phyloP scores from a whole-genome alignment of 2,329 filamentous ascomycete species.

The Epichloe brachyelytri region DNA sequence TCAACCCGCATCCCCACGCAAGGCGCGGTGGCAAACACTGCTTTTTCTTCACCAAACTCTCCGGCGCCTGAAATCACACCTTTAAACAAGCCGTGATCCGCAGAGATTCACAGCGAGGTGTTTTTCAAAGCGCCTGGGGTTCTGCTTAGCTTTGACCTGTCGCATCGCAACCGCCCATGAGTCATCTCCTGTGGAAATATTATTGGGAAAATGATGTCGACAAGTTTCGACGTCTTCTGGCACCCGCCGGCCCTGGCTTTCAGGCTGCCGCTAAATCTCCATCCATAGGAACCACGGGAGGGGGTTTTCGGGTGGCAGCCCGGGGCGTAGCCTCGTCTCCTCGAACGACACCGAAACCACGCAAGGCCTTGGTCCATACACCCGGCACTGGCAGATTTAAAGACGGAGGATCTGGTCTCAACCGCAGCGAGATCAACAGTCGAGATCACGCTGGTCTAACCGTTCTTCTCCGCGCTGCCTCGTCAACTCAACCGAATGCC shows the following conservation, averaged over 20 bases:
- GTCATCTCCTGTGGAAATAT: slow-evolving; percentile 90
- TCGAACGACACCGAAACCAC: slow-evolving; percentile 33
- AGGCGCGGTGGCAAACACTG: background rate
- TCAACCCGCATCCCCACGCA: background rate
- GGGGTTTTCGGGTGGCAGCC: slow-evolving; percentile 23
- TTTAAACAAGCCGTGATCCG: slow-evolving; percentile 89
- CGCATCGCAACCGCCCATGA: slow-evolving; percentile 51
- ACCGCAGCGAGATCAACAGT: slow-evolving; percentile 64
- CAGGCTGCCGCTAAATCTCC: slow-evolving; percentile 43
- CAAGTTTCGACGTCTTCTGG: slow-evolving; percentile 79
- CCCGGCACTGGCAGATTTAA: slow-evolving; percentile 30
- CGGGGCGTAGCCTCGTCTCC: slow-evolving; percentile 37
- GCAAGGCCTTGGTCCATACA: slow-evolving; percentile 39
- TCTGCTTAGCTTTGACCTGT: background rate
- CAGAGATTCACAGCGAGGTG: slow-evolving; percentile 82
- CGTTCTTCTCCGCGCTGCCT: slow-evolving; percentile 70
- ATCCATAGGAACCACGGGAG: slow-evolving; percentile 23
- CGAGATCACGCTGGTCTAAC: slow-evolving; percentile 74
- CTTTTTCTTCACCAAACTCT: slow-evolving; percentile 7
- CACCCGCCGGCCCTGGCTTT: slow-evolving; percentile 49
- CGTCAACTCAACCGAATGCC: slow-evolving; percentile 57
- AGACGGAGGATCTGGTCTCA: slow-evolving; percentile 28
- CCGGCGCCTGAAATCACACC: slow-evolving; percentile 37
- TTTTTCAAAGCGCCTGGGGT: slow-evolving; percentile 40
- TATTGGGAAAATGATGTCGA: slow-evolving; percentile 98